Base-by-base conservation (phyloP, 345 rosid genomes). In the Psidium friedrichsthalianum region DNA sequence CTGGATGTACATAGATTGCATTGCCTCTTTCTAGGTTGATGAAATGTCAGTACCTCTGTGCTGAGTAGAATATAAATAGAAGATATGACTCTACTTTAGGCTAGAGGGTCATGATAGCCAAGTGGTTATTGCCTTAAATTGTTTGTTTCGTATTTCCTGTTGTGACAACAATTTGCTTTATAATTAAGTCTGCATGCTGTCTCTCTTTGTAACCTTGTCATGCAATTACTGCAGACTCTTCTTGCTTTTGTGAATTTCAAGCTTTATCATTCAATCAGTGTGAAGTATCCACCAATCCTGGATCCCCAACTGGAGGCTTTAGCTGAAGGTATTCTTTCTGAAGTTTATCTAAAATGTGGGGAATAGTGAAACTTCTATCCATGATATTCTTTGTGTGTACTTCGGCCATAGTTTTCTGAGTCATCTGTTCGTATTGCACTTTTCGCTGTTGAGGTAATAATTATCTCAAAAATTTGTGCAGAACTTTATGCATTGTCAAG, bases 401-500 rank as follows among this genome's bases (percentile, higher is more conserved):
- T 40, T 18, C 2, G 12, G 47, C 78, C 78, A 18, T 69, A 32
- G 78, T 69, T 69, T 69, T 32, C 78, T 11, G 6, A 69, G 78
- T 69, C 47, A 69, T 69, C 78, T 32, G 44, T 69, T 69, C 47
- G 6, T 69, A 69, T 32, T 18, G 40, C 40, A 32, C 74, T 42
- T 84, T 78, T 52, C 0, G 5, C 21, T 16, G 24, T 27, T 61
- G 22, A 59, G 24, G 25, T 54, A 20, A 58, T 59, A n/a, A 42
- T 22, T 83, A 27, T 27, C 64, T 20, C 51, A 27, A 69, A 69
- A 69, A 16, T 20, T 85, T 88, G 57, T 91, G 86, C 93, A 97
- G 99, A 93, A 86, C 99, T 97, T 81, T 96, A 97, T 93, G 99
- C 99, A 51, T 86, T 96, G 88, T 90, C 98, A 22, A 91, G 99